A percentile compares a stretch with the other conserved stretches of the same genome.
Conservation (phyloP, 2,329 filamentous ascomycete genomes). For the Zasmidium cellare region DNA sequence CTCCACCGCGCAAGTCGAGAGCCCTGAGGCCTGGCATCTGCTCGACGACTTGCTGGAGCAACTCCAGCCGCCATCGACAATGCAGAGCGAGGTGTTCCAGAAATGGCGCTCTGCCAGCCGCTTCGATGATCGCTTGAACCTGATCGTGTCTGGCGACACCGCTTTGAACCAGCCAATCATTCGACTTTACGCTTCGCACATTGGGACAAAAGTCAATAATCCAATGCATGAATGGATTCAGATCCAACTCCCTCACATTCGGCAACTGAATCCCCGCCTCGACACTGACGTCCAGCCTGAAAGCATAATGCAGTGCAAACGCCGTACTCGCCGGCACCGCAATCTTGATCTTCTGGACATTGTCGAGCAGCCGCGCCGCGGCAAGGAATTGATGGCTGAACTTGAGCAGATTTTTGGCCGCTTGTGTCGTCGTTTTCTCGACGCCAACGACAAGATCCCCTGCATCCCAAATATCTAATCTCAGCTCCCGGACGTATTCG, state of each 20-base stretch:
- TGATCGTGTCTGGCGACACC: not conserved
- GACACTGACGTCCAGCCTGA: not conserved
- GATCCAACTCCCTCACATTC: not conserved
- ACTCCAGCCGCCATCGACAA: not conserved
- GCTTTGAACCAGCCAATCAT: constrained; percentile 1
- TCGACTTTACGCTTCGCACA: not conserved
- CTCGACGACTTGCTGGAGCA: not conserved
- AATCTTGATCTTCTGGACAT: not conserved
- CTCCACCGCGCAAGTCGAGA: not conserved
- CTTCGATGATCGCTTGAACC: not conserved
- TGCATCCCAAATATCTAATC: constrained; percentile 1
- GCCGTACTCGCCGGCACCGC: not conserved
- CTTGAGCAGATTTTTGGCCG: not conserved
- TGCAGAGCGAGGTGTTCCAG: constrained; percentile 3
- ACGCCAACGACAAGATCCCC: no score
- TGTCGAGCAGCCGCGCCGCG: not conserved
- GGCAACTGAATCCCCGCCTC: not conserved
- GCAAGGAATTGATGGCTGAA: not conserved
- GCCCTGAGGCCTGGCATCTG: not conserved
- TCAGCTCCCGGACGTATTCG: not conserved
- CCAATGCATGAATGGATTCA: constrained; percentile 3
- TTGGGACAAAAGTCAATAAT: constrained; percentile 4
- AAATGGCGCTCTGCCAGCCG: not conserved
- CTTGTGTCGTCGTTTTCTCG: not conserved
- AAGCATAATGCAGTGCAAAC: not conserved